Conservation (phyloP, 768 basidiomycete species). For the Suillus americanus region DNA sequence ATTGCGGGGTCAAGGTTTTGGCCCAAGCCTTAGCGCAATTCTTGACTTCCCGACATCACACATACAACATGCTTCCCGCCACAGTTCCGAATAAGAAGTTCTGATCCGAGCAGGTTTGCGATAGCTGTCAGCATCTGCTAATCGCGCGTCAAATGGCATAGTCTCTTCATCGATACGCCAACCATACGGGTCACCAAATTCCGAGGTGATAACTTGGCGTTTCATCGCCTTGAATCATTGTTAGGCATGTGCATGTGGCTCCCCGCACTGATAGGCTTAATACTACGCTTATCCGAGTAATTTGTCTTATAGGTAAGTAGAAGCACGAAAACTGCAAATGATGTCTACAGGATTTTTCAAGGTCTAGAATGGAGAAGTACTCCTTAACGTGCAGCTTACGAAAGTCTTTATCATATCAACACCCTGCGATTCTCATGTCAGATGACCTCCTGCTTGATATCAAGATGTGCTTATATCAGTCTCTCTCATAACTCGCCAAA, state of each 20-base stretch:
- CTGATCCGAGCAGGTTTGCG: neutral
- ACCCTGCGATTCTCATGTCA: neutral
- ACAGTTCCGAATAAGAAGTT: too few relatives aligned
- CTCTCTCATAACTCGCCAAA: constrained; percentile 2
- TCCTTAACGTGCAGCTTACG: neutral
- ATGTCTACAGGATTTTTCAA: neutral
- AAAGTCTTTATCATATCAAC: neutral
- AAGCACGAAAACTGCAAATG: neutral
- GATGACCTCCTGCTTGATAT: neutral
- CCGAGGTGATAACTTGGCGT: neutral
- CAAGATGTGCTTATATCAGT: neutral
- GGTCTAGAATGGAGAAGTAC: neutral
- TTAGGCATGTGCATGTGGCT: neutral
- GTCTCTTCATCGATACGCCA: neutral
- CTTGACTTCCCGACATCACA: neutral
- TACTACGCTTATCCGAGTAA: neutral
- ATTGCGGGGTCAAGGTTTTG: neutral
- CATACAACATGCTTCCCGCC: neutral
- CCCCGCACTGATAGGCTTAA: neutral
- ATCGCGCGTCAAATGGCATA: neutral
- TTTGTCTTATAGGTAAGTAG: neutral
- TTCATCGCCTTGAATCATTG: neutral
- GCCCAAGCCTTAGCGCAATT: constrained; percentile 1
- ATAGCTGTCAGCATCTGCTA: neutral
- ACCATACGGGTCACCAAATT: neutral